A percentile compares a stretch with the other conserved stretches of the same genome.
Conservation (phyloP, 257 asterid species). For the Solanum bulbocastanum region DNA sequence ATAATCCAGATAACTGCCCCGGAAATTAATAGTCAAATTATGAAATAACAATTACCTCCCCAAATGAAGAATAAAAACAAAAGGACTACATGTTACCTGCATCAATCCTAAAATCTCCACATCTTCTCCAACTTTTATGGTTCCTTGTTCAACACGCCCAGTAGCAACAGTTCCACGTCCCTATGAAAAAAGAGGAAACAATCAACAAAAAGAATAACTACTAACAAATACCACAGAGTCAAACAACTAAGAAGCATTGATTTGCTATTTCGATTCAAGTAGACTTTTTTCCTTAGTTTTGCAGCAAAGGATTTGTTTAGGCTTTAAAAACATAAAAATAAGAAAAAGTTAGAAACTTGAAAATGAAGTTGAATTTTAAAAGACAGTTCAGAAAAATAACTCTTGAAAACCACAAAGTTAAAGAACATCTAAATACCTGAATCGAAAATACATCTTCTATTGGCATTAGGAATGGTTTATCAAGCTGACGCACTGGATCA, state of each 20-base stretch:
- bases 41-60: not conserved
- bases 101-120: constrained; percentile 85
- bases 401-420: not conserved
- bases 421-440: constrained; percentile 44
- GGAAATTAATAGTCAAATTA: not conserved
- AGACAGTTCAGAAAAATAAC: not conserved
- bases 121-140: constrained; percentile 89
- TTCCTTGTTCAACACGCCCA: constrained; percentile 96
- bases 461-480: constrained; percentile 95
- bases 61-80: not conserved
- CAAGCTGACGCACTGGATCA: constrained; percentile 87
- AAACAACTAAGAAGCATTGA: not conserved
- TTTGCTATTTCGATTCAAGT: not conserved
- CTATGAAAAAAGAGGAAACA: constrained; percentile 18
- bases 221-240: not conserved
- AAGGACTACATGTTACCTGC: constrained; percentile 32
- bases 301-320: not conserved
- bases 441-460: constrained; percentile 97
- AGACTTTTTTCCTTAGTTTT: not conserved
- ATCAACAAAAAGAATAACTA: not conserved
- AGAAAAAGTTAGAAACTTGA: not conserved
- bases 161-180: constrained; percentile 99
- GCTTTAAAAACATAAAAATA: not conserved
- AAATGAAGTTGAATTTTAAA: not conserved
- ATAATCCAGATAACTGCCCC: not conserved